Percentiles rank a stretch among this genome's conserved stretches.
Evolutionary conservation across 331 rosid species (phyloP).

Genomic region (Malus hybrid): DNA sequence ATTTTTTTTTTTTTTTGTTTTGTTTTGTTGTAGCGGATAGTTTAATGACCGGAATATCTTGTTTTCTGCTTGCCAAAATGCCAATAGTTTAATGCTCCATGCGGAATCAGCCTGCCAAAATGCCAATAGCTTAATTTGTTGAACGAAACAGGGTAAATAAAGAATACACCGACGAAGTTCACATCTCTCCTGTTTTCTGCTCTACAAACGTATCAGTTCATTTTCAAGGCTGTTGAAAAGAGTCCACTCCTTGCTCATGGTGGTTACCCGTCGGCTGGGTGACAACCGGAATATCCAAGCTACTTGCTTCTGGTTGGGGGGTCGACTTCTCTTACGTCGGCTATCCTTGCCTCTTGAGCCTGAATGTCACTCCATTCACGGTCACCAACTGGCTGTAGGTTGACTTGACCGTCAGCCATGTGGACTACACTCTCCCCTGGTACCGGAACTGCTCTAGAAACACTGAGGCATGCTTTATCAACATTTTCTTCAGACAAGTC

Average conservation of each 20-base stretch:
- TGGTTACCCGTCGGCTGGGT: constrained; percentile 53
- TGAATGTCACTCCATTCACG: constrained; percentile 92
- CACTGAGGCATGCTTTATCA: constrained; percentile 94
- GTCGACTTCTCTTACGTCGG: constrained; percentile 85
- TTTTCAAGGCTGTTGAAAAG: constrained; percentile 68
- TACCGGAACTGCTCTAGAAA: constrained; percentile 54
- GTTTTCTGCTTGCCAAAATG: too few relatives aligned
- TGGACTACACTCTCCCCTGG: constrained; percentile 76
- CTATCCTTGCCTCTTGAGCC: constrained; percentile 83
- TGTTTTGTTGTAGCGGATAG: too few relatives aligned
- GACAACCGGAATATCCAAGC: constrained; percentile 87
- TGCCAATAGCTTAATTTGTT: not conserved
- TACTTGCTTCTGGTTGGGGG: constrained; percentile 64
- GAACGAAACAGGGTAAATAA: constrained; percentile 2
- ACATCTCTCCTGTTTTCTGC: constrained; percentile 28
- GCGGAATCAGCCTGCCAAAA: not conserved
- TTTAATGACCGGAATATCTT: too few relatives aligned
- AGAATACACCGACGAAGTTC: constrained; percentile 20
- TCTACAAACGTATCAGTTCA: constrained; percentile 8
- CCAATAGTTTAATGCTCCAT: not conserved
- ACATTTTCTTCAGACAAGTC: constrained; percentile 80
- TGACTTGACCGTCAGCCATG: constrained; percentile 59
- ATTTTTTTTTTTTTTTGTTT: too few relatives aligned
- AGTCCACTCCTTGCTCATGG: constrained; percentile 64
- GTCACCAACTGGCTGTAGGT: constrained; percentile 56